phyloP scores from a whole-genome alignment of 495 filamentous ascomycete species.

The Neurospora sp. region DNA sequence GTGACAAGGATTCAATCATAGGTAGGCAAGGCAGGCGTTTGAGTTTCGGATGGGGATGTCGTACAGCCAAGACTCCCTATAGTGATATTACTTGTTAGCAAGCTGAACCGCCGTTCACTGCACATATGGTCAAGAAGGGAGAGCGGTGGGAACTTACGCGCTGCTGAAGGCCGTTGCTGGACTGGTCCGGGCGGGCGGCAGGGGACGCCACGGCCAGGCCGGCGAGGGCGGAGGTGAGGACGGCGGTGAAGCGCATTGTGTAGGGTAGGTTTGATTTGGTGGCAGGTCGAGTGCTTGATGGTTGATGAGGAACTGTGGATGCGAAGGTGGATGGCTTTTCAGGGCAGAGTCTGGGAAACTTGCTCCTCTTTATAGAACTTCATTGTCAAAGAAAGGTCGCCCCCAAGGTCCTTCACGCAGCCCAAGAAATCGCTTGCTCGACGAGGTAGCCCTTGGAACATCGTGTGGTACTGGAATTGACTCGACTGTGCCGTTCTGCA shows the following conservation, averaged over 20 bases:
- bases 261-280: not conserved
- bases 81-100: not conserved
- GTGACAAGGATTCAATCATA: not conserved
- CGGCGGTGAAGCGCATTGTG: not conserved
- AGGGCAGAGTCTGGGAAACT: not conserved
- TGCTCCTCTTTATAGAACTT: not conserved
- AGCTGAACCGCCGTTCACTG: not conserved
- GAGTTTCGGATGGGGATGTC: not conserved
- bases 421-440: not conserved
- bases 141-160: not conserved
- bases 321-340: not conserved
- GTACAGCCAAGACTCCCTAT: not conserved
- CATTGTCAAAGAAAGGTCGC: not conserved
- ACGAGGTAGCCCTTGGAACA: not conserved
- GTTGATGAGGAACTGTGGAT: not conserved
- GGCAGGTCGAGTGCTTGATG: not conserved
- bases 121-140: not conserved
- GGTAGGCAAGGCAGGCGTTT: not conserved
- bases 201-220: not conserved
- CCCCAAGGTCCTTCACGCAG: not conserved
- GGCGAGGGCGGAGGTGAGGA: not conserved
- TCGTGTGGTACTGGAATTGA: not conserved
- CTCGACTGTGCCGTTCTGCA: not conserved
- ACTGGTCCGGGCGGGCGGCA: not conserved
- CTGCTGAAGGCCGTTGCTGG: not conserved